These are phyloP conservation scores for Orbilia javanica DNA, from an alignment of 2,329 filamentous ascomycete genomes.

Conservation along the genomic window DNA sequence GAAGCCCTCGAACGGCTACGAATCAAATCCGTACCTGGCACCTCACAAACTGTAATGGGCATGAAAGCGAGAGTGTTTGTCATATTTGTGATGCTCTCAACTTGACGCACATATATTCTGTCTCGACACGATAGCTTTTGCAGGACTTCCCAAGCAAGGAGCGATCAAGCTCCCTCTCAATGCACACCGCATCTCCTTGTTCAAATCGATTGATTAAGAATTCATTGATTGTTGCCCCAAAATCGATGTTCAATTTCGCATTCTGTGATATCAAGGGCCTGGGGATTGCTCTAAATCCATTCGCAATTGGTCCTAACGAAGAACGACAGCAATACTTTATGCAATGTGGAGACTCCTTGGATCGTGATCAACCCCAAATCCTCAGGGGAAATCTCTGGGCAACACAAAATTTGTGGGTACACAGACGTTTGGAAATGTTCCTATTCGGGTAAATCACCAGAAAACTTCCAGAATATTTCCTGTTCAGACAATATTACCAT, in stretches of 20 bases:
- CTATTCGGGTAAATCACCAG: conserved; percentile 27
- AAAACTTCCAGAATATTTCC: conserved; percentile 47
- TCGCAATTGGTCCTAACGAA: conserved; percentile 8
- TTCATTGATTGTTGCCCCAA: background rate
- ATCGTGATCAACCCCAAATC: conserved; percentile 11
- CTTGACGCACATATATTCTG: background rate
- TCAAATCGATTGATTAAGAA: background rate
- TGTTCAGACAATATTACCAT: conserved; percentile 16
- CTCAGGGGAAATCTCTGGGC: conserved; percentile 2
- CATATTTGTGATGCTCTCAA: conserved; percentile 16
- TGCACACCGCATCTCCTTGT: background rate
- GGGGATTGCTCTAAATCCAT: conserved; percentile 28
- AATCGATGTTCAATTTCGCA: background rate
- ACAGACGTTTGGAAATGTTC: conserved; percentile 48
- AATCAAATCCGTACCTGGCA: background rate
- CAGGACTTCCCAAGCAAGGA: background rate
- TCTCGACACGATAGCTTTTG: conserved; percentile 41
- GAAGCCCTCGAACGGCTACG: background rate
- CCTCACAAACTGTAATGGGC: background rate
- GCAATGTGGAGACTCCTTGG: background rate
- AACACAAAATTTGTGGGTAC: conserved; percentile 25
- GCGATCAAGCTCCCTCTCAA: background rate
- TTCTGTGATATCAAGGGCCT: background rate
- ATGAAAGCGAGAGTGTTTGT: conserved; percentile 12
- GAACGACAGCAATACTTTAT: background rate